These are phyloP conservation scores for Amaranthus palmeri DNA, from an alignment of 148 eudicot genomes.

Conservation along the genomic window DNA sequence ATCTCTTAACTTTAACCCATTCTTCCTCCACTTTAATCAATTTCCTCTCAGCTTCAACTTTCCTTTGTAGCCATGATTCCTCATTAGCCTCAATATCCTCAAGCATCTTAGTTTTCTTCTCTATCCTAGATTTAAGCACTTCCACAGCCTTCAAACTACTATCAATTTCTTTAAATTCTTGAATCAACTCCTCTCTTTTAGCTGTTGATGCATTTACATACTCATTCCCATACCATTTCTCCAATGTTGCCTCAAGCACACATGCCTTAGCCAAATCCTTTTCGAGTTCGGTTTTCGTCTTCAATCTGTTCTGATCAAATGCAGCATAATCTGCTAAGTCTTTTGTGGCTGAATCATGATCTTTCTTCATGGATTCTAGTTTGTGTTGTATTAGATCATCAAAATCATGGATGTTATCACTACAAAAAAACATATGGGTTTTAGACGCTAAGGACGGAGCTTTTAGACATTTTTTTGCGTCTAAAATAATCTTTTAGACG, in stretches of 20 bases:
- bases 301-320: constrained; percentile 10
- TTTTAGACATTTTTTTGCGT: too few relatives aligned
- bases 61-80: neutral
- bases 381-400: constrained; percentile 6
- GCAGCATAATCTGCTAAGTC: constrained; percentile 27
- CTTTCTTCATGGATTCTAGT: constrained; percentile 18
- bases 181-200: constrained; percentile 23
- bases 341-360: constrained; percentile 26
- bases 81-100: neutral
- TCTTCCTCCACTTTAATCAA: constrained; percentile 22
- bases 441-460: too few relatives aligned
- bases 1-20: constrained; percentile 16
- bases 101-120: constrained; percentile 13
- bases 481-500: too few relatives aligned
- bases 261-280: constrained; percentile 30
- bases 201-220: constrained; percentile 12
- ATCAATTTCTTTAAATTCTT: constrained; percentile 21
- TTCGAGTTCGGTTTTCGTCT: constrained; percentile 26
- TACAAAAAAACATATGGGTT: too few relatives aligned
- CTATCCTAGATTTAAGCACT: constrained; percentile 8
- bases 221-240: constrained; percentile 22
- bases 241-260: constrained; percentile 30
- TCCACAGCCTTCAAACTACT: constrained; percentile 13
- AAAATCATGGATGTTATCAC: constrained; percentile 11
- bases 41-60: constrained; percentile 1